These are phyloP conservation scores for Dothidotthia symphoricarpi DNA, from an alignment of 2,329 filamentous ascomycete genomes.

Conservation along the genomic window DNA sequence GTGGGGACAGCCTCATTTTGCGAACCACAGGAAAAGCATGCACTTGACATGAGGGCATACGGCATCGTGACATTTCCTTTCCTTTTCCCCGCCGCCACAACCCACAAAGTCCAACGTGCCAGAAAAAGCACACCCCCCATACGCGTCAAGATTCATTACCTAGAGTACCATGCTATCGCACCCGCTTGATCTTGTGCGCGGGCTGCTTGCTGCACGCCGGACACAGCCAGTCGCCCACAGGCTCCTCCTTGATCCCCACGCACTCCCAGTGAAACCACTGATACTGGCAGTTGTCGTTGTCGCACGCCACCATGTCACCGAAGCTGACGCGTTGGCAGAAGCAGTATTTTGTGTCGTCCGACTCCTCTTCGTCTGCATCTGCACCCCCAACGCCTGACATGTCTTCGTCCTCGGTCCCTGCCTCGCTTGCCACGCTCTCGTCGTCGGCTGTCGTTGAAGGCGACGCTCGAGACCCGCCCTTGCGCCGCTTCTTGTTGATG, in stretches of 20 bases:
- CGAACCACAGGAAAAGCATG: too few relatives aligned
- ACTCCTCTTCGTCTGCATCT: conserved; percentile 60
- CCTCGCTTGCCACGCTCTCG: conserved; percentile 53
- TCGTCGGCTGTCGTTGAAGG: conserved; percentile 51
- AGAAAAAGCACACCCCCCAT: too few relatives aligned
- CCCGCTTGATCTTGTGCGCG: conserved; percentile 43
- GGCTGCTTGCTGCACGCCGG: conserved; percentile 44
- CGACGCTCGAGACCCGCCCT: conserved; percentile 39
- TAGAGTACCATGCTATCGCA: conserved; percentile 21
- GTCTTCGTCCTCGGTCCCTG: conserved; percentile 46
- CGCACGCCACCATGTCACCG: conserved; percentile 86
- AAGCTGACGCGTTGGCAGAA: conserved; percentile 80
- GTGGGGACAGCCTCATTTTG: conserved; percentile 7
- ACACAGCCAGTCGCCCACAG: conserved; percentile 53
- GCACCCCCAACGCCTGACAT: conserved; percentile 51
- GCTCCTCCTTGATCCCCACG: conserved; percentile 51
- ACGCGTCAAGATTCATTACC: background rate
- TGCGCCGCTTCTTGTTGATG: conserved; percentile 40
- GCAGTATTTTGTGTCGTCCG: conserved; percentile 77
- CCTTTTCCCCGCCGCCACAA: too few relatives aligned
- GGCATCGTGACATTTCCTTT: too few relatives aligned
- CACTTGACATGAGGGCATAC: background rate
- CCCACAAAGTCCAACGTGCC: too few relatives aligned
- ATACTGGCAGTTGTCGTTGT: conserved; percentile 75
- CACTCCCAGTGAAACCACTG: conserved; percentile 86